Conservation (phyloP, 2,329 filamentous ascomycete species). For the Venturia nashicola region DNA sequence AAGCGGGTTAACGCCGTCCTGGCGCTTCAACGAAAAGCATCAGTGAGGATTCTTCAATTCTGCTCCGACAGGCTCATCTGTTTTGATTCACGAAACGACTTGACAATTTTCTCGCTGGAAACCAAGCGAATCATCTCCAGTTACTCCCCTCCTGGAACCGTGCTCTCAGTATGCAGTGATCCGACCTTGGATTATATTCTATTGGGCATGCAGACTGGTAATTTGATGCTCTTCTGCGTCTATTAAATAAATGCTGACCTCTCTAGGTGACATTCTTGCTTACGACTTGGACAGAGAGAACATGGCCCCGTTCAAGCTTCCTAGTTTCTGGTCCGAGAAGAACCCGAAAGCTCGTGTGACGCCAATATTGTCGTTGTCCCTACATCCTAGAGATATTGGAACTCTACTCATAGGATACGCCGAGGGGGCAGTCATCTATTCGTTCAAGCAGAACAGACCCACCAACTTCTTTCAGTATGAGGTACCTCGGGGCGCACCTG, state of each 20-base stretch:
- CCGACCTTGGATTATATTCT: constrained; percentile 90
- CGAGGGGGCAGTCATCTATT: constrained; percentile 79
- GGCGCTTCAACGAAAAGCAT: constrained; percentile 56
- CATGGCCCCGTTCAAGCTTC: constrained; percentile 66
- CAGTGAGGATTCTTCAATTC: constrained; percentile 70
- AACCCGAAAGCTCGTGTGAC: constrained; percentile 54
- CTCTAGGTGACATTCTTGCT: constrained; percentile 63
- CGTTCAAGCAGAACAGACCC: constrained; percentile 80
- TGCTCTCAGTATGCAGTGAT: constrained; percentile 65
- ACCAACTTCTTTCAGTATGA: constrained; percentile 74
- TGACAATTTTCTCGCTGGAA: constrained; percentile 72
- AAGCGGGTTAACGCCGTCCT: constrained; percentile 67
- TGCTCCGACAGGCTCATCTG: constrained; percentile 75
- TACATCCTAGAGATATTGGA: constrained; percentile 88
- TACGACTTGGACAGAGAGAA: constrained; percentile 81
- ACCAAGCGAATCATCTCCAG: constrained; percentile 53
- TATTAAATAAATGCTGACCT: background rate
- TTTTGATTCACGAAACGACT: constrained; percentile 74
- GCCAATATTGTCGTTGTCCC: constrained; percentile 62
- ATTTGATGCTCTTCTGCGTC: background rate
- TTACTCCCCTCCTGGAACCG: constrained; percentile 65
- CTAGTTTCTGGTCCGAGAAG: constrained; percentile 72
- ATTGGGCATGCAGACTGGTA: constrained; percentile 63
- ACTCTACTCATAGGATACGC: constrained; percentile 84
- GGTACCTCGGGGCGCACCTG: constrained; percentile 68